Evolutionary conservation across 257 asterid species (phyloP), one percentile per base, ranked within the genome.

Genomic region (Solanum rostratum): DNA sequence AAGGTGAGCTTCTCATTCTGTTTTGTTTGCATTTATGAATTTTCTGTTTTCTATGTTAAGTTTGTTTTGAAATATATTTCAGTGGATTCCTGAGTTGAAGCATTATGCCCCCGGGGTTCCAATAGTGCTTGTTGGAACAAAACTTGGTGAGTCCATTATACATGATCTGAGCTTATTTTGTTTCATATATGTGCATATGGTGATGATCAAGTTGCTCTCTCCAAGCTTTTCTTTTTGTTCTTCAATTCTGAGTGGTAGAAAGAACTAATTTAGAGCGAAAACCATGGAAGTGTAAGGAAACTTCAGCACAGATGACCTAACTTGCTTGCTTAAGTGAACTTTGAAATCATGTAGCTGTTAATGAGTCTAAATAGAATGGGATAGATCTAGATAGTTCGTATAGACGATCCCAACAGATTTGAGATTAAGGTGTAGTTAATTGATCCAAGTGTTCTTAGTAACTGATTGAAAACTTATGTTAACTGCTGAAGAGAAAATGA

Each of bases 81-180:
- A 91, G 93, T 91, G 93, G 93, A 91, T 91, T 85, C 92, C 93
- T 15, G 93, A 91, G 87, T 85, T 91, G 93, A 91, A 89, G 89
- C 93, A 91, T 83, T 91, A 91, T 80, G 93, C 93, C 49, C 93
- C 93, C 59, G 93, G 93, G 39, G 93, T 91, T 33, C 93, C 93
- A 14, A 90, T 90, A 27, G 89, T 90, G 85, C 93, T 90, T 71
- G 91, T 90, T 83, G 93, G 93, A 82, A 91, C 93, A 60, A 91
- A 91, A 83, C 90, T 91, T 71, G 93, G 93, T 91, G 82, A 87
- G 93, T 54, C 71, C 15, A 33, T 16, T 27, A 27, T 50, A 30
- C 43, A 50, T 78, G 63, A 78, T 78, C 10, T 78, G 63, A 50
- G 50, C 63, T 50, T 76, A 18, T 50, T 78, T 78, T 78, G 82